Base-by-base conservation (phyloP, 164 flowering plant genomes). In the Cinnamomum micranthum region DNA sequence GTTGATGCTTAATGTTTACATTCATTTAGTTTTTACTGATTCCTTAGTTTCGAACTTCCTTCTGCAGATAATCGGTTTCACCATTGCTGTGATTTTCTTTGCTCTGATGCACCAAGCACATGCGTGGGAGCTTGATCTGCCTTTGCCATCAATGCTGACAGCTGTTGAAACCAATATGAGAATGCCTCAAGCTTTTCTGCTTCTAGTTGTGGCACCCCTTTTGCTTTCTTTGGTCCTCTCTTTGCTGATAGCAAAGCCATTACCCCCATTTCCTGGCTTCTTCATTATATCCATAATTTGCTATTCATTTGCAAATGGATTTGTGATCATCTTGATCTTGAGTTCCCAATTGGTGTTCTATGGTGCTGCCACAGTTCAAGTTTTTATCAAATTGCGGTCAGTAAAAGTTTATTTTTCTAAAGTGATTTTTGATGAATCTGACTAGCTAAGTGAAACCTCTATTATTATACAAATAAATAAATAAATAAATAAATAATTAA, bases 41-140 rank as follows among this genome's bases (percentile, higher is more conserved):
- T 17, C 28, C 22, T 67, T 2, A 67, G 14, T 17, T 1, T 12
- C 19, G 19, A 67, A 31, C 20, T 64, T 68, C 79, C 58, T 77
- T 27, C 66, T 86, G 89, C 97, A 96, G 99, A 90, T 92, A 60
- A 77, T 83, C 84, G 97, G 95, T 74, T 84, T 96, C 75, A 81
- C 88, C 13, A 28, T 92, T 71, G 91, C 94, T 72, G 89, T 91
- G 71, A 76, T 89, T 20, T 87, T 92, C 75, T 96, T 88, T 81
- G 93, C 97, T 76, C 78, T 96, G 78, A 92, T 91, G 98, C 88
- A 84, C 72, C 99, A 96, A 89, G 91, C 91, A 77, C 83, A 80
- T 73, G 87, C 89, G 50, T 95, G 97, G 98, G 97, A 95, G 79
- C 85, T 79, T 80, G 90, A 87, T 78, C 75, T 82, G 79, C 90